A percentile compares a stretch with the other conserved stretches of the same genome.
These are phyloP conservation scores for Carex myosuroides DNA, from an alignment of 176 grass and related monocot genomes.

Conservation along the genomic window DNA sequence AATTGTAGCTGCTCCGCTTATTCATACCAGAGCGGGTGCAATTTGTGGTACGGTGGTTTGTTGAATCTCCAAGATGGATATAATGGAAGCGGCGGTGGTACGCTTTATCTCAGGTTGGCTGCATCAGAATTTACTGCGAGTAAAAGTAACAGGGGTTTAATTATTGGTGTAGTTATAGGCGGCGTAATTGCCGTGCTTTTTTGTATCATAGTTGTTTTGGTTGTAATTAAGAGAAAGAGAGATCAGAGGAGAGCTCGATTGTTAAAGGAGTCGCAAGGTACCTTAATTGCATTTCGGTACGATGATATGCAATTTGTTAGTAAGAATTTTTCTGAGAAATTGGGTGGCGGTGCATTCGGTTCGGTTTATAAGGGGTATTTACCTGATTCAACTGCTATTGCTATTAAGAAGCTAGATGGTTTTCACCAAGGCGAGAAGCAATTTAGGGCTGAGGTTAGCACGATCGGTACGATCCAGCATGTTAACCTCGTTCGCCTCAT, in stretches of 20 bases:
- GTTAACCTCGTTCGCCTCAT: constrained; percentile 66
- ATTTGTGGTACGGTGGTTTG: constrained; percentile 53
- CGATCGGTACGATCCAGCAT: constrained; percentile 70
- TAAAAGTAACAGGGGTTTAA: constrained; percentile 36
- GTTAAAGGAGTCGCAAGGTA: constrained; percentile 38
- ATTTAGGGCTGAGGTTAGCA: constrained; percentile 91
- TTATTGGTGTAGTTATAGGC: constrained; percentile 33
- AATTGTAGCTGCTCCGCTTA: constrained; percentile 68
- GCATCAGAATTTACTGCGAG: constrained; percentile 54
- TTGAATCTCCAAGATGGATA: constrained; percentile 49
- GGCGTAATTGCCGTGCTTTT: constrained; percentile 27
- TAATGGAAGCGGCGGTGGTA: constrained; percentile 29
- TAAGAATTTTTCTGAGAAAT: constrained; percentile 58
- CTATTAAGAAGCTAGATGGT: constrained; percentile 71
- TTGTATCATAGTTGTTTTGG: constrained; percentile 5
- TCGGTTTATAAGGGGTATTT: constrained; percentile 60
- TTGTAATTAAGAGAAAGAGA: constrained; percentile 33
- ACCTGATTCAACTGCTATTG: constrained; percentile 53
- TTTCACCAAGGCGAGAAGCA: constrained; percentile 83
- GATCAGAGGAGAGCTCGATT: constrained; percentile 32
- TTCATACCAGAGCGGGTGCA: constrained; percentile 47
- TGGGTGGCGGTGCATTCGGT: constrained; percentile 68
- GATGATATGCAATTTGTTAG: constrained; percentile 60
- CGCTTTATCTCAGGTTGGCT: constrained; percentile 63
- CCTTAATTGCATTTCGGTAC: constrained; percentile 57